phyloP scores from a whole-genome alignment of 305 asterid genomes.

The Rubia occidens region DNA sequence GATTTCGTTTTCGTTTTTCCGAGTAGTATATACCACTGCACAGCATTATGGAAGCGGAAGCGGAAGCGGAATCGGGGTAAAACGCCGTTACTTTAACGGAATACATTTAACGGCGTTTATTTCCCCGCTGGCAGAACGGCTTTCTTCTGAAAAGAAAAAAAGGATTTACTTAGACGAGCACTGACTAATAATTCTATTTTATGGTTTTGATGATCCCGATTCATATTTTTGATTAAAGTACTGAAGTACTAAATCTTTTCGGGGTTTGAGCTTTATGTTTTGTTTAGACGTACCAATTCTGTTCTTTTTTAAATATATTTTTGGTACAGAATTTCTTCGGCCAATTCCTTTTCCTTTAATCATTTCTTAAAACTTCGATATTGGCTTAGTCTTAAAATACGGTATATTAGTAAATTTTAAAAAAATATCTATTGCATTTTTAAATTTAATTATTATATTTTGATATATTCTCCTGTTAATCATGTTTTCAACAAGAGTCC shows the following conservation, averaged over 20 bases:
- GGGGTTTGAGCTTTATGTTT: constrained; percentile 34
- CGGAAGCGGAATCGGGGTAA: neutral
- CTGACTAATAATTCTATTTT: constrained; percentile 1
- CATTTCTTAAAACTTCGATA: too few relatives aligned
- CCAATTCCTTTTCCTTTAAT: neutral
- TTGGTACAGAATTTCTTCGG: neutral
- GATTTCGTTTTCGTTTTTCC: constrained; percentile 31
- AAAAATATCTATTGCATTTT: too few relatives aligned
- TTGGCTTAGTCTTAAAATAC: too few relatives aligned
- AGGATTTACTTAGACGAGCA: neutral
- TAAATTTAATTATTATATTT: too few relatives aligned
- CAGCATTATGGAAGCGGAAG: neutral
- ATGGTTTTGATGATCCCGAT: constrained; percentile 74
- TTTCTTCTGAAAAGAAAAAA: neutral
- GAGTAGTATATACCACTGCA: constrained; percentile 2
- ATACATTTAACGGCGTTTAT: constrained; percentile 24
- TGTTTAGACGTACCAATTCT: neutral
- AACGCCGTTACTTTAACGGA: constrained; percentile 46
- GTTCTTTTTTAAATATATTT: neutral
- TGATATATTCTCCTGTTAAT: too few relatives aligned
- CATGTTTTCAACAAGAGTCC: too few relatives aligned
- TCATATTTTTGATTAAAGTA: constrained; percentile 37
- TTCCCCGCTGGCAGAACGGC: neutral
- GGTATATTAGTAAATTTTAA: too few relatives aligned
- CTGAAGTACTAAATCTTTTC: constrained; percentile 37